Base-by-base conservation (phyloP, 768 basidiomycete genomes). In the Suillus clintonianus region DNA sequence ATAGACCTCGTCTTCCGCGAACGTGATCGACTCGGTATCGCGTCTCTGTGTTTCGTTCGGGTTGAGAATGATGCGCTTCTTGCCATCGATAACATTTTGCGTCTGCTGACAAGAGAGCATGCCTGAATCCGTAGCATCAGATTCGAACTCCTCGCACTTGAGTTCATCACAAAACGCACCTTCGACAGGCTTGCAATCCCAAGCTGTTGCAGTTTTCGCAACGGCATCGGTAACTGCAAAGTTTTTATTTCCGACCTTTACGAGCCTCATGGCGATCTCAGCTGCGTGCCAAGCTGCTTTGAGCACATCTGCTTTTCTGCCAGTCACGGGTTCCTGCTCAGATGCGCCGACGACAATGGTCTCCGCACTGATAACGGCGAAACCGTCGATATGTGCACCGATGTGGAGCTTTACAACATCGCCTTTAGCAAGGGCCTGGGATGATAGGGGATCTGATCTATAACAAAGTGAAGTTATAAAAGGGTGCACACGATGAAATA, bases 351-450 rank as follows among this genome's bases (percentile, higher is more conserved):
- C 86, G 64, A 97, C 87, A 71, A 99, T 77, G 59, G 97, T 98
- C 78, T 99, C 97, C 39, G 94, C 97, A 73, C 87, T 88, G 76
- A 97, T 89, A 60, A 94, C 88, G 22, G 96, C 95, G 77, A 92
- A 98, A 62, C 97, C 97, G 75, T 99, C 97, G 77, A 99, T 95
- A 73, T 99, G 97, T 22, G 96, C 95, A 53, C 97, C 97, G 64
- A 99, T 83, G 77, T 96, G 94, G 67, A 99, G 80, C 80, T 98
- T 99, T 68, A 99, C 97, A 63, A 99, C 88, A 75, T 99, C 97
- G 64, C 88, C 88, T 67, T 94, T 91, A 32, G 85, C 86, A 67
- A 96, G 84, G 58, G 77, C 84, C 75, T 89, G 87, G 8, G 81
- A 79, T 32, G 91, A 86, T 66, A 86, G 84, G 17, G 89, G 78